These are phyloP conservation scores for Davidsoniella eucalypti DNA, from an alignment of 2,329 filamentous ascomycete species.

Conservation along the genomic window DNA sequence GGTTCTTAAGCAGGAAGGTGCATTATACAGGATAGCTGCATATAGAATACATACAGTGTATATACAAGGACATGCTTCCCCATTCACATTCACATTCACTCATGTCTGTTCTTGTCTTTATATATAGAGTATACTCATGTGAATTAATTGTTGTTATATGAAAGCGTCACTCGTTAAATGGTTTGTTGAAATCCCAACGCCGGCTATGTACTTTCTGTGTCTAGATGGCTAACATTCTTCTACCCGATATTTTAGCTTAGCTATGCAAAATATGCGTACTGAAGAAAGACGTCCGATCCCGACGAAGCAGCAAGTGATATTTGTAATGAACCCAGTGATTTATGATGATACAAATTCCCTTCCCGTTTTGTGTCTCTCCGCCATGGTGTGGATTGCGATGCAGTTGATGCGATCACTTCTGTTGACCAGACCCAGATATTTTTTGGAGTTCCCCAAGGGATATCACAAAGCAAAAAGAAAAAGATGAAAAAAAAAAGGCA, in stretches of 20 bases:
- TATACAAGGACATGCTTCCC: background rate
- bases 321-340: background rate
- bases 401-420: conserved; percentile 11
- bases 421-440: background rate
- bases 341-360: background rate
- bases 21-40: background rate
- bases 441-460: background rate
- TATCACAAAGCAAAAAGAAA: conserved; percentile 4
- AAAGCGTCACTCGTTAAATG: conserved; percentile 10
- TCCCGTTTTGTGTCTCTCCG: background rate
- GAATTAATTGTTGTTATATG: conserved; percentile 9
- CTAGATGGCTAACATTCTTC: background rate
- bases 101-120: background rate
- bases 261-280: background rate
- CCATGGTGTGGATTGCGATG: background rate
- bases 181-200: conserved; percentile 12
- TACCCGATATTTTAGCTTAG: no score
- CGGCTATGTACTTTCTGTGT: conserved; percentile 1
- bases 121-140: background rate
- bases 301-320: background rate
- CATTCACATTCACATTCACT: background rate
- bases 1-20: background rate
- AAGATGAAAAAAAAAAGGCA: conserved; percentile 1
- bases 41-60: background rate
- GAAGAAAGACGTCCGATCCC: background rate